A percentile compares a stretch with the other conserved stretches of the same genome.
Evolutionary conservation across 2,329 filamentous ascomycete genomes (phyloP).

Genomic region (Phialocephala subalpina): DNA sequence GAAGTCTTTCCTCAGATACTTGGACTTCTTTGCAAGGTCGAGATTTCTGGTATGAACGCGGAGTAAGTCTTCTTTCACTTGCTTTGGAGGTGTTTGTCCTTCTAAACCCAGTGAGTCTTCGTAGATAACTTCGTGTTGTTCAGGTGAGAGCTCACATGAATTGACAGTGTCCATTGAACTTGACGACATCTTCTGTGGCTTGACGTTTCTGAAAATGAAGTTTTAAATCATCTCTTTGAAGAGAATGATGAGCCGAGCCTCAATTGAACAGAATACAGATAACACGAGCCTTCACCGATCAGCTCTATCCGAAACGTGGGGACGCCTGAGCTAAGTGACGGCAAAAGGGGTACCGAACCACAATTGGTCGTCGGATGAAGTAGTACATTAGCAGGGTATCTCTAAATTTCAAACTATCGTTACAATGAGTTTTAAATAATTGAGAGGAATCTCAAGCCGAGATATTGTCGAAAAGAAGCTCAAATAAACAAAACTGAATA

Average conservation of each 20-base stretch:
- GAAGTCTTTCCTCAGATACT: conserved; percentile 10
- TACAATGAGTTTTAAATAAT: too few species aligned
- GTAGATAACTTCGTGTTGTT: conserved; percentile 20
- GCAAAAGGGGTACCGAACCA: neutral
- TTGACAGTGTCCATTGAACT: conserved; percentile 10
- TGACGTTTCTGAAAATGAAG: neutral
- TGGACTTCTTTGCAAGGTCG: conserved; percentile 6
- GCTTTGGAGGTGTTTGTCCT: conserved; percentile 13
- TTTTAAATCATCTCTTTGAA: neutral
- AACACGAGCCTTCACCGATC: conserved; percentile 18
- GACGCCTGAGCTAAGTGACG: neutral
- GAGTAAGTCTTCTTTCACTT: conserved; percentile 23
- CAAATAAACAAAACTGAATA: neutral
- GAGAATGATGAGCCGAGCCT: too few species aligned
- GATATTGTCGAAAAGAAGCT: neutral
- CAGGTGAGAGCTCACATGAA: conserved; percentile 25
- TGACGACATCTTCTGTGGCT: conserved; percentile 22
- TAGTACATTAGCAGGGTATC: neutral
- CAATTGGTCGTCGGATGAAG: conserved; percentile 23
- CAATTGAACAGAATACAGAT: conserved; percentile 15
- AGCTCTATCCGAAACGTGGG: conserved; percentile 18
- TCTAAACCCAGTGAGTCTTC: conserved; percentile 12
- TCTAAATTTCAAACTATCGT: too few species aligned
- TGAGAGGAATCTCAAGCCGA: neutral
- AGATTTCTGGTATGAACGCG: conserved; percentile 21